phyloP scores from a whole-genome alignment of 192 early-diverging fungal genomes.

The Diversispora epigaea region DNA sequence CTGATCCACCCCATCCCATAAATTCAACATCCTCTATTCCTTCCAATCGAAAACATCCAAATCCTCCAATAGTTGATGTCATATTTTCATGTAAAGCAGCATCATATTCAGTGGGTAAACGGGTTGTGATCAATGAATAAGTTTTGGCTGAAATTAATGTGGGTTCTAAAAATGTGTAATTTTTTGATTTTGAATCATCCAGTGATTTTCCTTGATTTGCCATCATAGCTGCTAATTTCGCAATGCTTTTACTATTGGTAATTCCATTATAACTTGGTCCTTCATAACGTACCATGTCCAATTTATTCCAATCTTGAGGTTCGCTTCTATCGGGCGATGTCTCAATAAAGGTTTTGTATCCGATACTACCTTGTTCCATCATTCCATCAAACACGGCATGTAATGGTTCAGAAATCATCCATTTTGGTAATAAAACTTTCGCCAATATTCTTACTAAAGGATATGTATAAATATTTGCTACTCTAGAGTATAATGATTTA shows the following conservation, averaged over 20 bases:
- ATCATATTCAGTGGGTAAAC: conserved; percentile 33
- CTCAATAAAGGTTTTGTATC: conserved; percentile 36
- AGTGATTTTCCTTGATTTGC: conserved; percentile 54
- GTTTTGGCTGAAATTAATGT: conserved; percentile 32
- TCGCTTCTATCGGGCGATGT: conserved; percentile 28
- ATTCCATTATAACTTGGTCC: conserved; percentile 52
- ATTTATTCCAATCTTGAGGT: conserved; percentile 44
- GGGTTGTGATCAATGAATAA: conserved; percentile 31
- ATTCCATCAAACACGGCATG: conserved; percentile 33
- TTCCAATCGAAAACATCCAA: conserved; percentile 23
- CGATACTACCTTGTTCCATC: conserved; percentile 34
- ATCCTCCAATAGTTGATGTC: conserved; percentile 45
- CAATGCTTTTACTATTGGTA: conserved; percentile 59
- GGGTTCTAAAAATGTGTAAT: background rate
- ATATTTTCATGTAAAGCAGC: conserved; percentile 30
- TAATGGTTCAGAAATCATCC: conserved; percentile 33
- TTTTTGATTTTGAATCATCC: background rate
- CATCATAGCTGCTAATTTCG: conserved; percentile 60
- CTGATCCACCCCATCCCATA: conserved; percentile 64
- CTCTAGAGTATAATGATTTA: conserved; percentile 37
- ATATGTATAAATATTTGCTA: conserved; percentile 50
- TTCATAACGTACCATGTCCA: conserved; percentile 37
- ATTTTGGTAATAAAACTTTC: conserved; percentile 47
- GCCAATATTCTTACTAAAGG: conserved; percentile 47
- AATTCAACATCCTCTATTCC: conserved; percentile 39